phyloP scores from a whole-genome alignment of 768 basidiomycete species.

The Cubamyces sp. region DNA sequence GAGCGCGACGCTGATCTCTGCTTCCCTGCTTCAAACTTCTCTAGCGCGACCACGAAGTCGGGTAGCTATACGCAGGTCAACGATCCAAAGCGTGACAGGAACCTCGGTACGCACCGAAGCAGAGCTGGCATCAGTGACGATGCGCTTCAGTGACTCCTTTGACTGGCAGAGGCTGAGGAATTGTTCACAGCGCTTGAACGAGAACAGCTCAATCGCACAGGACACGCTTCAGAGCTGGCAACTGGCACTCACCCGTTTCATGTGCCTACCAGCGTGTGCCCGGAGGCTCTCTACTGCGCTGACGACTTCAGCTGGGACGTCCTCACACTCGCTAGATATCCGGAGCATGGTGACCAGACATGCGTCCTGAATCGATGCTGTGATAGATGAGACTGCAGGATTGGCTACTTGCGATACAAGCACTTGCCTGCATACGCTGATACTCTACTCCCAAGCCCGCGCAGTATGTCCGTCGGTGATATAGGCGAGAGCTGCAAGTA shows the following conservation, averaged over 20 bases:
- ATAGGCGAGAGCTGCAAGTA: conserved; percentile 55
- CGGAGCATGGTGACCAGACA: conserved; percentile 74
- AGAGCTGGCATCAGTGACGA: conserved; percentile 53
- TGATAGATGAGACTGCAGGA: neutral
- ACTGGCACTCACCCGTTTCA: conserved; percentile 51
- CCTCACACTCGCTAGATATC: conserved; percentile 59
- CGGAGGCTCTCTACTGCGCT: conserved; percentile 48
- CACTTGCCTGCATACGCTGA: conserved; percentile 48
- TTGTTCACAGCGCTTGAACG: conserved; percentile 66
- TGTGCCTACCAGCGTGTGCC: conserved; percentile 52
- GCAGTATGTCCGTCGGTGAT: conserved; percentile 52
- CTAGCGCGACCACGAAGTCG: conserved; percentile 62
- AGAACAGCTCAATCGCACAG: neutral
- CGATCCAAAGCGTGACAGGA: conserved; percentile 1
- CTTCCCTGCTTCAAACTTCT: conserved; percentile 30
- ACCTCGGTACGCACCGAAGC: conserved; percentile 51
- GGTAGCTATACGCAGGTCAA: conserved; percentile 57
- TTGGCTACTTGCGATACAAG: neutral
- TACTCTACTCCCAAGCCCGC: conserved; percentile 48
- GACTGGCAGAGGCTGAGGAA: conserved; percentile 57
- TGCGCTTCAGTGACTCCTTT: conserved; percentile 47
- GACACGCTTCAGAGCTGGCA: conserved; percentile 3
- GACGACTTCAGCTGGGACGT: conserved; percentile 51
- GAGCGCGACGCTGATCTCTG: conserved; percentile 2
- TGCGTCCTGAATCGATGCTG: conserved; percentile 76